A percentile compares a stretch with the other conserved stretches of the same genome.
These are phyloP conservation scores for Erigeron canadensis DNA, from an alignment of 129 eudicot genomes.

Conservation along the genomic window DNA sequence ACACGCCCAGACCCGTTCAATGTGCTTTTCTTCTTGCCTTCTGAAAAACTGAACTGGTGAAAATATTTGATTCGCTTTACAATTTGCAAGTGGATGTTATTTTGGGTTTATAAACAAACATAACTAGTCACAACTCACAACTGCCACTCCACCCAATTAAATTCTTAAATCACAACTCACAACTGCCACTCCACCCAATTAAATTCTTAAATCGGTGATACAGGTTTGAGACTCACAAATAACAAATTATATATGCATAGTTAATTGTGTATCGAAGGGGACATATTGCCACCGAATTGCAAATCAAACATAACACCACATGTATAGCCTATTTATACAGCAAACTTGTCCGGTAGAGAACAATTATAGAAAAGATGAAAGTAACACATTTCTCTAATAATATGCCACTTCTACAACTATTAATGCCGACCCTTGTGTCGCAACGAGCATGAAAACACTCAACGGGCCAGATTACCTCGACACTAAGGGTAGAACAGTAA, in stretches of 20 bases:
- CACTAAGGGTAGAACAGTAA: neutral
- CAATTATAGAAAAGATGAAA: neutral
- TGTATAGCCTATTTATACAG: no score
- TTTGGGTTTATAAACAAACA: neutral
- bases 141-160: no score
- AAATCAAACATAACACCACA: neutral
- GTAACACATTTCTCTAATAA: constrained; percentile 4
- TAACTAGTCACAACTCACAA: no score
- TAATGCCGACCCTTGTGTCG: neutral
- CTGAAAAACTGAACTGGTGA: no score
- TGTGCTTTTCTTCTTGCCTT: no score
- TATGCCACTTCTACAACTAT: neutral
- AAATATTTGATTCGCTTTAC: neutral
- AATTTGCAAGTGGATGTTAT: neutral
- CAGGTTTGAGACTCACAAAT: neutral
- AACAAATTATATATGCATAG: constrained; percentile 11
- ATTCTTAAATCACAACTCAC: no score
- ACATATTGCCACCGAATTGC: constrained; percentile 1
- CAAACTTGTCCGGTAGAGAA: neutral
- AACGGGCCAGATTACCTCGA: constrained; percentile 16
- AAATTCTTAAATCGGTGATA: no score
- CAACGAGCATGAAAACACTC: neutral
- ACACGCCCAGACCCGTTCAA: no score
- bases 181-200: no score
- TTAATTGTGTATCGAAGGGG: neutral